Conservation (phyloP, 495 filamentous ascomycete genomes). For the Hypoxylon subgilvum region DNA sequence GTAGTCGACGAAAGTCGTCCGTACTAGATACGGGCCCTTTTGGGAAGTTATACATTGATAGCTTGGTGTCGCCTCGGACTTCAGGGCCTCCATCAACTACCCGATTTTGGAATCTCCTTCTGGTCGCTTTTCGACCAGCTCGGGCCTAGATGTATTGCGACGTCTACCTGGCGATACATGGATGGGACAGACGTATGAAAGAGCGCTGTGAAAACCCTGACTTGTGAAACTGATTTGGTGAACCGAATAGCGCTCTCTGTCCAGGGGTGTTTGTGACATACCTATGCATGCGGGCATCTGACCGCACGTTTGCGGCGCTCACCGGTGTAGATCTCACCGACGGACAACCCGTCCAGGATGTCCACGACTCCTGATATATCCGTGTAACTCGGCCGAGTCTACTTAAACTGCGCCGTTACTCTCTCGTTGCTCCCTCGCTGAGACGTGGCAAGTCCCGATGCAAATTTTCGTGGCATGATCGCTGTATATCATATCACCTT, state of each 20-base stretch:
- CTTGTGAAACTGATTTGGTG: constrained; percentile 9
- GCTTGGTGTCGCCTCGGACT: constrained; percentile 9
- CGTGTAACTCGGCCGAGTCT: constrained; percentile 18
- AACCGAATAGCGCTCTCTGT: not conserved
- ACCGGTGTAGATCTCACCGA: constrained; percentile 29
- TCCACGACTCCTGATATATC: constrained; percentile 5
- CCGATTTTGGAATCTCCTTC: constrained; percentile 10
- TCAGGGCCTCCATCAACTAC: constrained; percentile 20
- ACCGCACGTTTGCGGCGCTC: constrained; percentile 9
- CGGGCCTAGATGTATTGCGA: constrained; percentile 19
- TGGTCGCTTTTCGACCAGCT: constrained; percentile 13
- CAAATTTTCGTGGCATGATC: not conserved
- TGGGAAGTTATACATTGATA: constrained; percentile 31
- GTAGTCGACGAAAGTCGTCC: constrained; percentile 18
- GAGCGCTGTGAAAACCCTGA: not conserved
- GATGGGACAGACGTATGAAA: constrained; percentile 1
- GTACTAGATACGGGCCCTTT: constrained; percentile 33
- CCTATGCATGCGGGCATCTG: constrained; percentile 13
- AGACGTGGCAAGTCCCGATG: no score
- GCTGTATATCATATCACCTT: not conserved
- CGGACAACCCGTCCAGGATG: not conserved
- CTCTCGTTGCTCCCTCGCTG: not conserved
- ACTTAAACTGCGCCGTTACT: no score
- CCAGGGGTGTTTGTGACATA: constrained; percentile 1
- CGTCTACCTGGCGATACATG: constrained; percentile 3